phyloP scores from a whole-genome alignment of 257 asterid genomes.

The Nicotiana paniculata region DNA sequence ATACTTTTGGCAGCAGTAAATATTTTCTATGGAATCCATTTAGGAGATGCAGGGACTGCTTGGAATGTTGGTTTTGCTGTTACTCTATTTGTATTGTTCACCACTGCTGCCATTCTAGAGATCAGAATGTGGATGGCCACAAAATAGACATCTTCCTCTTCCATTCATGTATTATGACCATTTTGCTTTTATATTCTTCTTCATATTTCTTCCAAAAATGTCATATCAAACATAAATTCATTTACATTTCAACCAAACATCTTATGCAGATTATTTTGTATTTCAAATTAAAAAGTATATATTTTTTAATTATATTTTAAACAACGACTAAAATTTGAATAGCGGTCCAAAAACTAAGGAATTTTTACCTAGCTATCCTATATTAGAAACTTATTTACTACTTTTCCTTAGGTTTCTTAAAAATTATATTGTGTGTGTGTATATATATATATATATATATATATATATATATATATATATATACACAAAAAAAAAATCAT shows the following conservation, averaged over 20 bases:
- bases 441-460: no score
- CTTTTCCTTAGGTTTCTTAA: no score
- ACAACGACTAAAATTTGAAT: no score
- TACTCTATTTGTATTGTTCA: conserved; percentile 38
- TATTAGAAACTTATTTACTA: no score
- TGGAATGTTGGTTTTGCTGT: conserved; percentile 82
- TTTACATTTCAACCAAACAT: not conserved
- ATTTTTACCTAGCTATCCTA: no score
- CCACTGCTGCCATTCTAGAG: conserved; percentile 42
- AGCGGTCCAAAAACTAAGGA: no score
- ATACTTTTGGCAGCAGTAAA: conserved; percentile 56
- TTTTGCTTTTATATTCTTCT: not conserved
- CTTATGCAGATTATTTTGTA: not conserved
- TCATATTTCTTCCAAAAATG: not conserved
- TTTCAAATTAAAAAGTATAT: no score
- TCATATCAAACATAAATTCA: not conserved
- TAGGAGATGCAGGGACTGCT: conserved; percentile 43
- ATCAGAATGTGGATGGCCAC: conserved; percentile 34
- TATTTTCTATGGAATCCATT: conserved; percentile 74
- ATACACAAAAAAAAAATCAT: no score
- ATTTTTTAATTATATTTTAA: no score
- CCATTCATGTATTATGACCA: not conserved
- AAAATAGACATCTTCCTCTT: not conserved
- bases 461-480: no score
- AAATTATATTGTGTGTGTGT: no score